Evolutionary conservation across 345 rosid genomes (phyloP).

Genomic region (Eutrema japonicum): DNA sequence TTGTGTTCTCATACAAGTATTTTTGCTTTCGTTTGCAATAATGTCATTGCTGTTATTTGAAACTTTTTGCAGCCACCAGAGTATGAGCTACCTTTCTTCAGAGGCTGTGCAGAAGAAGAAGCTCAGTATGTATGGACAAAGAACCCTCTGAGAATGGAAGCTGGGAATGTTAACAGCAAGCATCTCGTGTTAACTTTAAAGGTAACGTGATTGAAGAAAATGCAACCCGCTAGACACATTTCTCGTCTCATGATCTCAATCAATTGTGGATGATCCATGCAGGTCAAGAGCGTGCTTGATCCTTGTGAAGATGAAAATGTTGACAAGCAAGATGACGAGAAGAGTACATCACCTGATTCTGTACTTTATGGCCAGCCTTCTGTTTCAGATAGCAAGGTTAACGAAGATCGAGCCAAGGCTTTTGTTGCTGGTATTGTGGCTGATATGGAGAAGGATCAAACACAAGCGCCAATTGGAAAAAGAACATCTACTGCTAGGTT

Average conservation of each 20-base stretch:
- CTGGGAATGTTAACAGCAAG: slow-evolving; percentile 96
- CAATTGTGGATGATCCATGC: slow-evolving; percentile 30
- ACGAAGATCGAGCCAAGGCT: background rate
- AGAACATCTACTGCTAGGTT: too few species aligned
- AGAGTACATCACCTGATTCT: slow-evolving; percentile 69
- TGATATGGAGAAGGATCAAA: too few species aligned
- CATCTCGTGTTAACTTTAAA: slow-evolving; percentile 87
- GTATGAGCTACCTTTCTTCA: slow-evolving; percentile 96
- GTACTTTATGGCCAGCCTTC: slow-evolving; percentile 60
- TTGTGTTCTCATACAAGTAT: slow-evolving; percentile 4
- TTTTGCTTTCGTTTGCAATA: background rate
- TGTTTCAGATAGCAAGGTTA: slow-evolving; percentile 88
- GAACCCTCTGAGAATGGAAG: slow-evolving; percentile 90
- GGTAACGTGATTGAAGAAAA: slow-evolving; percentile 47
- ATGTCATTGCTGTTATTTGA: background rate
- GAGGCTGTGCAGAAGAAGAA: slow-evolving; percentile 82
- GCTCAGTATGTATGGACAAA: slow-evolving; percentile 80
- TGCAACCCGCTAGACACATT: slow-evolving; percentile 14
- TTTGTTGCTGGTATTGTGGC: too few species aligned
- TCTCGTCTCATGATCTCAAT: slow-evolving; percentile 15
- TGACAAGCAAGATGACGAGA: slow-evolving; percentile 71
- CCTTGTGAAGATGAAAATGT: slow-evolving; percentile 92
- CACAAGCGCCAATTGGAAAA: too few species aligned
- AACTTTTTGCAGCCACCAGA: slow-evolving; percentile 68
- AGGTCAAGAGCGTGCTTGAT: slow-evolving; percentile 99